Conservation (phyloP, 2,329 filamentous ascomycete genomes). For the Talaromyces amestolkiae region DNA sequence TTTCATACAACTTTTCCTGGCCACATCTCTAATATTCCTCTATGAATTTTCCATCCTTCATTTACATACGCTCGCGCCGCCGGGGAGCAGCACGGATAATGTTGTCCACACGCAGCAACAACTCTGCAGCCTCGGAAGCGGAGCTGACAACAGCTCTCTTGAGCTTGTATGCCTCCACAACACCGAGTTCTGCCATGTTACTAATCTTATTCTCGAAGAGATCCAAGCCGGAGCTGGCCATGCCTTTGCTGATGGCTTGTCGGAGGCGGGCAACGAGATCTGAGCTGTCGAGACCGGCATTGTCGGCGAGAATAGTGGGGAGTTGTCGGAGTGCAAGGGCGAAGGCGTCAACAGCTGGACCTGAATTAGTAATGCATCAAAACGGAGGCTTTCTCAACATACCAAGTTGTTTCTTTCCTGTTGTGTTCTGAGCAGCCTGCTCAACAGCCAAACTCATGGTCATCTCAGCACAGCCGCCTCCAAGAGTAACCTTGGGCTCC, state of each 20-base stretch:
- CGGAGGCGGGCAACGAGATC: constrained; percentile 88
- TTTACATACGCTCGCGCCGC: constrained; percentile 70
- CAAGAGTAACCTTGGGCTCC: constrained; percentile 89
- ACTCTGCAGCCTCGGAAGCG: constrained; percentile 92
- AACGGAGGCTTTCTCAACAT: background rate
- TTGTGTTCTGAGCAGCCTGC: constrained; percentile 85
- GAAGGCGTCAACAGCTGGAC: constrained; percentile 75
- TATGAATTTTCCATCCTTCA: background rate
- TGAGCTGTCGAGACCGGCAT: constrained; percentile 91
- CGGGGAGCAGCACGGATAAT: constrained; percentile 93
- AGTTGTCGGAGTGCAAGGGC: constrained; percentile 85
- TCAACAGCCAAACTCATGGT: constrained; percentile 98
- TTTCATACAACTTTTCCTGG: constrained; percentile 13
- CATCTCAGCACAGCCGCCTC: constrained; percentile 97
- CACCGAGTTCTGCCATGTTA: constrained; percentile 92
- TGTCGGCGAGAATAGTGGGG: constrained; percentile 95
- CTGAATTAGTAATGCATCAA: background rate
- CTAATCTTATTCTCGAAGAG: constrained; percentile 85
- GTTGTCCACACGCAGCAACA: constrained; percentile 91
- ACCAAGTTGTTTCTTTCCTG: constrained; percentile 86
- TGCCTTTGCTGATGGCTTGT: constrained; percentile 90
- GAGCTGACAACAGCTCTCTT: constrained; percentile 97
- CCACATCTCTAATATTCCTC: background rate
- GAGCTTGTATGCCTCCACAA: constrained; percentile 97
- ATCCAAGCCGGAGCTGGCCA: constrained; percentile 89